Evolutionary conservation across 208 protist genomes (phyloP).

Genomic region (Naegleria lovaniensis): DNA sequence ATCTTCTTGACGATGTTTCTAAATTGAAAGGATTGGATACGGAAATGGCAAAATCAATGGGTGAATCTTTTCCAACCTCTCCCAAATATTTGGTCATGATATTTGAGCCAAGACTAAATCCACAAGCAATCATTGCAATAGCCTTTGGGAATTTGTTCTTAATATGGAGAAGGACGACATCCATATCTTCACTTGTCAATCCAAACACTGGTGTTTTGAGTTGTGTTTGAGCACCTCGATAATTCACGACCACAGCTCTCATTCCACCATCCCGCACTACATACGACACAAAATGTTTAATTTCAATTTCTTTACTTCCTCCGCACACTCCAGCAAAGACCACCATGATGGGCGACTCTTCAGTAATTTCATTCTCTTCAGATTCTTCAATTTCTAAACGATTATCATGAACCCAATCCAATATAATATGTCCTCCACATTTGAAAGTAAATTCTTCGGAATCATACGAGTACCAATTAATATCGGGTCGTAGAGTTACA

Average conservation of each 20-base stretch:
- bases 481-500: background rate
- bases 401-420: conserved; percentile 14
- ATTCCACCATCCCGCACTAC: background rate
- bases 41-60: background rate
- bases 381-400: background rate
- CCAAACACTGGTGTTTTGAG: background rate
- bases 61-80: background rate
- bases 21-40: conserved; percentile 14
- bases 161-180: background rate
- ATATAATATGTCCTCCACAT: conserved; percentile 13
- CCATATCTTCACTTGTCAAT: background rate
- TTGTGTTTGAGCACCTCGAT: background rate
- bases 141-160: background rate
- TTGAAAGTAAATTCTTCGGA: background rate
- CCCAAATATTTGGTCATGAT: conserved; percentile 10
- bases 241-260: background rate
- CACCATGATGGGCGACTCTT: background rate
- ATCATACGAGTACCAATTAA: background rate
- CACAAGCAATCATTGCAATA: background rate
- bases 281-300: conserved; percentile 21
- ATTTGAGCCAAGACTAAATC: conserved; percentile 21
- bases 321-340: conserved; percentile 1
- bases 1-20: background rate
- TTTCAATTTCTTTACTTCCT: conserved; percentile 15
- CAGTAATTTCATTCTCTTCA: background rate